phyloP scores from a whole-genome alignment of 2,329 filamentous ascomycete genomes.

The Diaporthe aspalathi region DNA sequence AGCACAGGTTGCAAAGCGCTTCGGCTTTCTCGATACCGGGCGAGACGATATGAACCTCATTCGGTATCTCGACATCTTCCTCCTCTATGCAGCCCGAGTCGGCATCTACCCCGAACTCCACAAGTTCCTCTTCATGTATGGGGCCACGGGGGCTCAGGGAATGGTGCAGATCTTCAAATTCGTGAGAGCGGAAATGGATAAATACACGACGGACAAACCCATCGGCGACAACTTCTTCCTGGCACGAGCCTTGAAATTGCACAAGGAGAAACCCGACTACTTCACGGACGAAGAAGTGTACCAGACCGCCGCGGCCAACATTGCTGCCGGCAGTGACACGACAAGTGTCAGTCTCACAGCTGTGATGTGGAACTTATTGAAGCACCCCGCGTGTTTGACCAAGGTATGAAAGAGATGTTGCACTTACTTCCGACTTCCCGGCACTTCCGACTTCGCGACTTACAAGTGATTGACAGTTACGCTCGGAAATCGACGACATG shows the following conservation, averaged over 20 bases:
- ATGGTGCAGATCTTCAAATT: conserved; percentile 15
- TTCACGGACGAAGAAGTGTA: conserved; percentile 41
- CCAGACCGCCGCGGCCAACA: conserved; percentile 43
- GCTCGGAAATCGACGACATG: conserved; percentile 51
- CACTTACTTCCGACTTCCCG: not conserved
- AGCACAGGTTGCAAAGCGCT: conserved; percentile 26
- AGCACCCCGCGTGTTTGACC: conserved; percentile 44
- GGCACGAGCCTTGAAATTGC: not conserved
- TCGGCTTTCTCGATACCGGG: conserved; percentile 34
- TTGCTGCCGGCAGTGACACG: conserved; percentile 51
- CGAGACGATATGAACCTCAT: conserved; percentile 22
- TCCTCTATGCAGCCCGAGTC: conserved; percentile 13
- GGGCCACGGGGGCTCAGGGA: not conserved
- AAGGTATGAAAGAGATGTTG: conserved; percentile 31
- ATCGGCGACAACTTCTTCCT: conserved; percentile 14
- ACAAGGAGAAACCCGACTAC: conserved; percentile 13
- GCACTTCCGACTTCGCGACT: not conserved
- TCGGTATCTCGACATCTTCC: conserved; percentile 2
- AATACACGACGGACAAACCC: not conserved
- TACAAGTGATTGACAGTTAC: conserved; percentile 42
- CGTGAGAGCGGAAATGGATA: not conserved
- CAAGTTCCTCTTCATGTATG: conserved; percentile 6
- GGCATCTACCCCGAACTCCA: conserved; percentile 27
- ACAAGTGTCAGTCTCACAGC: conserved; percentile 49
- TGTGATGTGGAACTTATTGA: conserved; percentile 47